phyloP scores from a whole-genome alignment of 345 rosid species.

The Brassica napus region DNA sequence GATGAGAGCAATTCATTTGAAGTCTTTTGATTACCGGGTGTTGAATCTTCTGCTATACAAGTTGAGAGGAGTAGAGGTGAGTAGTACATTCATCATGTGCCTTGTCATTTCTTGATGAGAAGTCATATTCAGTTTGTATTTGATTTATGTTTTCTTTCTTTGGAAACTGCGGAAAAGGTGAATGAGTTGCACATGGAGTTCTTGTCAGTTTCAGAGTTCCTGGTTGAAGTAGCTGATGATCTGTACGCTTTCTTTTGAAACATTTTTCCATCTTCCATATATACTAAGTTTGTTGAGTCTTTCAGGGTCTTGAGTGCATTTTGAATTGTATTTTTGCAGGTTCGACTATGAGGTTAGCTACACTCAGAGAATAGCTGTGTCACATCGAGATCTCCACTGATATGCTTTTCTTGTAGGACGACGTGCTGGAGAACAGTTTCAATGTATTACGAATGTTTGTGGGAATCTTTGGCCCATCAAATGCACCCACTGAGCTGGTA shows the following conservation, averaged over 20 bases:
- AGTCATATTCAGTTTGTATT: neutral
- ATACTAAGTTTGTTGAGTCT: conserved; percentile 24
- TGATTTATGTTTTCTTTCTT: conserved; percentile 19
- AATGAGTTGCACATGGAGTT: conserved; percentile 86
- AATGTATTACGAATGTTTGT: conserved; percentile 83
- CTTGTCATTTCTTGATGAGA: neutral
- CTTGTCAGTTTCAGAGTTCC: conserved; percentile 75
- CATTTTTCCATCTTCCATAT: conserved; percentile 31
- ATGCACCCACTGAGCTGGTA: conserved; percentile 74
- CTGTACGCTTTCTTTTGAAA: conserved; percentile 48
- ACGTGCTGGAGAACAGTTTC: conserved; percentile 77
- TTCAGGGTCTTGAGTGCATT: conserved; percentile 18
- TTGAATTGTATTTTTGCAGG: conserved; percentile 44
- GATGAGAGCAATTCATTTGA: conserved; percentile 73
- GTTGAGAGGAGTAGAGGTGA: conserved; percentile 61
- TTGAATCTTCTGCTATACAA: conserved; percentile 80
- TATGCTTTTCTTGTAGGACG: conserved; percentile 55
- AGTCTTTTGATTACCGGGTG: conserved; percentile 85
- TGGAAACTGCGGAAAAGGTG: conserved; percentile 58
- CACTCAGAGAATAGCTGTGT: neutral
- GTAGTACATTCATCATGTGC: conserved; percentile 37
- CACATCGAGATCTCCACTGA: conserved; percentile 2
- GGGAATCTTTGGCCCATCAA: conserved; percentile 65
- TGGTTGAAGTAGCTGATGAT: conserved; percentile 90
- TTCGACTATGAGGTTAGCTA: conserved; percentile 79